Evolutionary conservation across 768 basidiomycete genomes (phyloP).

Genomic region (Glaciozyma martinii): DNA sequence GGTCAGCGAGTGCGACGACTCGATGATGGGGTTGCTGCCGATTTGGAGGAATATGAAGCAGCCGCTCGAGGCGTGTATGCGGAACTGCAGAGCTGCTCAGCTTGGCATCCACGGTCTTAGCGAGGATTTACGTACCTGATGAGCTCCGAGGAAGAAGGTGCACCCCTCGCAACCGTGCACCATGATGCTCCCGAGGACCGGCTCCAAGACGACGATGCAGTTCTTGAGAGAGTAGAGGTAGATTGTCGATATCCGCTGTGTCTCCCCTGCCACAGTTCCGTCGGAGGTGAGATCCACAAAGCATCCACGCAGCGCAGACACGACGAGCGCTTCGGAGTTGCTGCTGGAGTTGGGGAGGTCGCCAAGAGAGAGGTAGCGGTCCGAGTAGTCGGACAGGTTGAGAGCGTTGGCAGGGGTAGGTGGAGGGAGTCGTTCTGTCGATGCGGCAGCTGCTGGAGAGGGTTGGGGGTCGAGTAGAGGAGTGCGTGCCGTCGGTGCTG

Average conservation of each 20-base stretch:
- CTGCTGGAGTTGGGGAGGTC: constrained; percentile 25
- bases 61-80: constrained; percentile 66
- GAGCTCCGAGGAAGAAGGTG: constrained; percentile 61
- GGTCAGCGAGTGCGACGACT: constrained; percentile 55
- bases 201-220: constrained; percentile 58
- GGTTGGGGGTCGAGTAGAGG: background rate
- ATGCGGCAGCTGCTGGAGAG: background rate
- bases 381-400: background rate
- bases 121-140: constrained; percentile 54
- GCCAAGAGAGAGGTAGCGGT: constrained; percentile 1
- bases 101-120: background rate
- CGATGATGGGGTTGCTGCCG: constrained; percentile 68
- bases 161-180: constrained; percentile 57
- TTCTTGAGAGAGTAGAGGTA: constrained; percentile 57
- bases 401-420: constrained; percentile 4
- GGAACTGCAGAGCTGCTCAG: constrained; percentile 51
- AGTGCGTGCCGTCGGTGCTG: background rate
- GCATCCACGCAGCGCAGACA: constrained; percentile 60
- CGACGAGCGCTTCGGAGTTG: constrained; percentile 46
- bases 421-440: background rate
- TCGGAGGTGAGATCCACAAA: constrained; percentile 51
- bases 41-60: constrained; percentile 61
- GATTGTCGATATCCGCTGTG: constrained; percentile 44
- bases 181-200: constrained; percentile 61
- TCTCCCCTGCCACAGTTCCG: background rate